These are phyloP conservation scores for Fomitiporia mediterranea DNA, from an alignment of 1,284 basidiomycete species.

Conservation along the genomic window DNA sequence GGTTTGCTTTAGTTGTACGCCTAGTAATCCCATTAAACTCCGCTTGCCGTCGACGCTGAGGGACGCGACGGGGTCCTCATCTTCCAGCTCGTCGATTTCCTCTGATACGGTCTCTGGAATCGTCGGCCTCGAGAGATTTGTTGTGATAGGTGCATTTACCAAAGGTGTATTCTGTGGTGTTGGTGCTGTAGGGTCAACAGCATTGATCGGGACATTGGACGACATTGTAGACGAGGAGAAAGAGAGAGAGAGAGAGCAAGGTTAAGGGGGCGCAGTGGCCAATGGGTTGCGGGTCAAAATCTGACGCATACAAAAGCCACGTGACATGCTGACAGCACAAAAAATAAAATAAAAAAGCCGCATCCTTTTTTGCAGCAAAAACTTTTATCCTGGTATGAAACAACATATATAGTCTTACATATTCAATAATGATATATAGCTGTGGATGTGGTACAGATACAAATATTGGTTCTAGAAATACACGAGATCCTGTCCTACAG, in stretches of 20 bases:
- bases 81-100: conserved; percentile 27
- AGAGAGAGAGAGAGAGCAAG: conserved; percentile 3
- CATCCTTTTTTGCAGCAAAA: too few species aligned
- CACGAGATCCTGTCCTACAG: background rate
- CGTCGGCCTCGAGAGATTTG: conserved; percentile 63
- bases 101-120: conserved; percentile 65
- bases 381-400: too few species aligned
- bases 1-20: conserved; percentile 89
- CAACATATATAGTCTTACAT: too few species aligned
- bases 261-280: too few species aligned
- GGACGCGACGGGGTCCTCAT: conserved; percentile 51
- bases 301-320: too few species aligned
- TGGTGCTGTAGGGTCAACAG: conserved; percentile 55
- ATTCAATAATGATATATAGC: background rate
- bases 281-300: too few species aligned
- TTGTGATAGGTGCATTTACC: conserved; percentile 61
- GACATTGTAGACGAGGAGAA: conserved; percentile 9
- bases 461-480: conserved; percentile 2
- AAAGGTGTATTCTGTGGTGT: conserved; percentile 83
- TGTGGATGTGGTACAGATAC: conserved; percentile 1
- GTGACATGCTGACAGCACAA: too few species aligned
- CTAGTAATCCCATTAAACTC: conserved; percentile 90
- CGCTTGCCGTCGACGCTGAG: conserved; percentile 81
- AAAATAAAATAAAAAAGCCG: too few species aligned
- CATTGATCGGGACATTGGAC: conserved; percentile 13